These are phyloP conservation scores for Nigrograna mackinnonii DNA, from an alignment of 2,329 filamentous ascomycete genomes.

Conservation along the genomic window DNA sequence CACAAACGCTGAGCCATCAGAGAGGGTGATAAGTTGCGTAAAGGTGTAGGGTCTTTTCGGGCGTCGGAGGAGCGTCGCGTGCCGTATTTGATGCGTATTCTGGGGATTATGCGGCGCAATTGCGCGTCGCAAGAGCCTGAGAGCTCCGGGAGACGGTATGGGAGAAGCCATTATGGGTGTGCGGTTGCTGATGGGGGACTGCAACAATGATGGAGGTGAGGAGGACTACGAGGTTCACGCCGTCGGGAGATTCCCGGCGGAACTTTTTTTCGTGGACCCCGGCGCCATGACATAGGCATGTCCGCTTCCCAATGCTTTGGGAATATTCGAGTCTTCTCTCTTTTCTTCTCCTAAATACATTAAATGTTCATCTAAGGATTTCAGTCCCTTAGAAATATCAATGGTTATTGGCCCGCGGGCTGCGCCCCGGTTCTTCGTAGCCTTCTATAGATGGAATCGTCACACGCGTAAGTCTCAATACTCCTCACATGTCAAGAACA, in stretches of 20 bases:
- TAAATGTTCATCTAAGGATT: no score
- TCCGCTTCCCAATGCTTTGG: no score
- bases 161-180: slow-evolving; percentile 31
- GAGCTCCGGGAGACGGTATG: slow-evolving; percentile 34
- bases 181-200: not conserved
- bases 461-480: slow-evolving; percentile 9
- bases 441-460: slow-evolving; percentile 48
- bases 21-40: slow-evolving; percentile 93
- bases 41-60: slow-evolving; percentile 95
- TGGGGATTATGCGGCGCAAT: slow-evolving; percentile 17
- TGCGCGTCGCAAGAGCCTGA: slow-evolving; percentile 32
- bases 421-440: slow-evolving; percentile 44
- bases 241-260: no score
- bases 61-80: slow-evolving; percentile 83
- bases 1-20: slow-evolving; percentile 85
- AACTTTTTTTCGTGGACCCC: no score
- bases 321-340: no score
- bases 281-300: no score
- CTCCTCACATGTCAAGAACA: no score
- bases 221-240: no score
- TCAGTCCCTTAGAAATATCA: no score
- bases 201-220: no score
- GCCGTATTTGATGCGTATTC: slow-evolving; percentile 62
- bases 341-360: no score
- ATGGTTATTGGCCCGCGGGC: slow-evolving; percentile 6